A percentile compares a stretch with the other conserved stretches of the same genome.
These are phyloP conservation scores for Sparassis latifolia DNA, from an alignment of 1,284 basidiomycete species.

Conservation along the genomic window DNA sequence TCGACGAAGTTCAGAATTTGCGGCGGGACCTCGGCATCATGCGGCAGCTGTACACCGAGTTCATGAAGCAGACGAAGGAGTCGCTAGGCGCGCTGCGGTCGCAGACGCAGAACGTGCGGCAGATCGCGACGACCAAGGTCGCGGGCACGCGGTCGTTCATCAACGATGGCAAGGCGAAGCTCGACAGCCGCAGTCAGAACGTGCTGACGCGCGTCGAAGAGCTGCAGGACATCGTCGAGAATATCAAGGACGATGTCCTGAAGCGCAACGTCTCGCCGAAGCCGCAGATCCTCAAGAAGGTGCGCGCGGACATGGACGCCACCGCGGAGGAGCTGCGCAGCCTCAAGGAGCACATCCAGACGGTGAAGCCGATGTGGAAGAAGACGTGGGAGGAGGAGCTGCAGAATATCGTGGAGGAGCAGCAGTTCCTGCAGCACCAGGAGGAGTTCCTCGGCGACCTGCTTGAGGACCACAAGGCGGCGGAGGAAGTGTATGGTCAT, in stretches of 20 bases:
- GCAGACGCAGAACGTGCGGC: constrained; percentile 83
- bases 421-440: constrained; percentile 89
- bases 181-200: constrained; percentile 86
- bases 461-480: constrained; percentile 87
- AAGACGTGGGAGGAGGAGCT: constrained; percentile 97
- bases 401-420: constrained; percentile 95
- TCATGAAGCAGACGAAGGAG: constrained; percentile 86
- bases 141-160: constrained; percentile 87
- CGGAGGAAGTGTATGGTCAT: constrained; percentile 78
- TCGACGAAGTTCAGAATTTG: constrained; percentile 90
- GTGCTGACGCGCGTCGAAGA: constrained; percentile 92
- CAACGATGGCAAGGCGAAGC: constrained; percentile 84
- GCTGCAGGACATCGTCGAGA: constrained; percentile 89
- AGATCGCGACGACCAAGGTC: constrained; percentile 77
- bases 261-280: constrained; percentile 87
- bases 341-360: constrained; percentile 81
- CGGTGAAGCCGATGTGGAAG: constrained; percentile 95
- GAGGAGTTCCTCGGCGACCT: constrained; percentile 87
- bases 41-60: constrained; percentile 91
- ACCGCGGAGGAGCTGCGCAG: constrained; percentile 70
- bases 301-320: constrained; percentile 71
- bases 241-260: constrained; percentile 86
- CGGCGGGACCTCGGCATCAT: constrained; percentile 90
- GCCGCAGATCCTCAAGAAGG: constrained; percentile 61
- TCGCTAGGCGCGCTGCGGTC: constrained; percentile 71